Percentiles rank a stretch among this genome's conserved stretches.
Conservation (phyloP, 2,329 filamentous ascomycete species). For the Sclerotinia sclerotiorum region DNA sequence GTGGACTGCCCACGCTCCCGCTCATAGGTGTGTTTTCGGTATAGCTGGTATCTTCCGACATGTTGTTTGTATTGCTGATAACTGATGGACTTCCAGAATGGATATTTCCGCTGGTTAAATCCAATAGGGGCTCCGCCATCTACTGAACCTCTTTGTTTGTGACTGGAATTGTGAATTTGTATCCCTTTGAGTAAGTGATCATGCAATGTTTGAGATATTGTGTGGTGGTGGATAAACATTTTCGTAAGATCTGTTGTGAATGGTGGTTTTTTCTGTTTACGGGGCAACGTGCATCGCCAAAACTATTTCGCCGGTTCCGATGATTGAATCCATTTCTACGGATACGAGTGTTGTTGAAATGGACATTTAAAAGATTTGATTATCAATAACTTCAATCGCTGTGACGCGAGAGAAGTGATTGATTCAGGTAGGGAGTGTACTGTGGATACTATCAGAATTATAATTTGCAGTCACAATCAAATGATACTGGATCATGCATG, state of each 20-base stretch:
- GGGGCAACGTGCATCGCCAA: slow-evolving; percentile 20
- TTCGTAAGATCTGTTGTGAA: slow-evolving; percentile 18
- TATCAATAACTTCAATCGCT: background rate
- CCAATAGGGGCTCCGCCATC: slow-evolving; percentile 27
- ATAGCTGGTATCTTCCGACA: slow-evolving; percentile 35
- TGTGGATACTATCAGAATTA: background rate
- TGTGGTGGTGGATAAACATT: slow-evolving; percentile 20
- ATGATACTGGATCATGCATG: background rate
- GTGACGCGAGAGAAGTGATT: background rate
- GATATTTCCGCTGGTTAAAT: slow-evolving; percentile 12
- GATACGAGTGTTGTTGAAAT: background rate
- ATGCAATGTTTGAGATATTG: slow-evolving; percentile 18
- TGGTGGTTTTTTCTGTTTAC: slow-evolving; percentile 22
- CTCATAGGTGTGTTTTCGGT: slow-evolving; percentile 30
- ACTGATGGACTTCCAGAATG: slow-evolving; percentile 27
- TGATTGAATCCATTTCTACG: background rate
- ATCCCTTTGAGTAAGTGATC: slow-evolving; percentile 20
- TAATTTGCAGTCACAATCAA: background rate
- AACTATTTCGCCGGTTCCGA: slow-evolving; percentile 18
- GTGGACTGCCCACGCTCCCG: slow-evolving; percentile 34
- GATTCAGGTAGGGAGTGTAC: background rate
- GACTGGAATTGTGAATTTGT: slow-evolving; percentile 2
- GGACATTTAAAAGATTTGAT: background rate
- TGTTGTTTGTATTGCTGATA: slow-evolving; percentile 27
- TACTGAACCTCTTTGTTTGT: slow-evolving; percentile 6